Base-by-base conservation (phyloP, 768 basidiomycete species). In the Kwoniella sp. region DNA sequence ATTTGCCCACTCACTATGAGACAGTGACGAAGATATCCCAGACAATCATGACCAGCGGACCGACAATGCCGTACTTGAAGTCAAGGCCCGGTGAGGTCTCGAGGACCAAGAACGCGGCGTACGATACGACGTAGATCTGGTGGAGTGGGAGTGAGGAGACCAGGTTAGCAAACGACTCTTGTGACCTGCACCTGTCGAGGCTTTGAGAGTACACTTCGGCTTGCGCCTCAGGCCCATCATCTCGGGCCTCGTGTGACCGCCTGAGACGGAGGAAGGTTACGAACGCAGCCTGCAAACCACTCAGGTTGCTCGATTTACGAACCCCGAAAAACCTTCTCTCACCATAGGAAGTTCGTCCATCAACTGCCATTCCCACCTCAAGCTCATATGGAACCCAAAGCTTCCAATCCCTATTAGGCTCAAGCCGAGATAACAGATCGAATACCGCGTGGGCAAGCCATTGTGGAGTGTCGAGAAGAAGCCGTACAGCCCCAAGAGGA, bases 261-360 rank as follows among this genome's bases (percentile, higher is more conserved):
- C n/a, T n/a, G n/a, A n/a, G n/a, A n/a, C n/a, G n/a, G n/a, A n/a
- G n/a, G n/a, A n/a, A n/a, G n/a, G n/a, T n/a, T n/a, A n/a, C n/a
- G n/a, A n/a, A n/a, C 22, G 50, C 22, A 0, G 1, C 22, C 8
- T 51, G 50, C 13, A 0, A 4, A 17, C 15, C 22, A 20, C 12
- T 50, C 11, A 22, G 12, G 11, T 22, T 25, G 26, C n/a, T 25
- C 48, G 48, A 50, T 50, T 20, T 50, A 15, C 26, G 1, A 11
- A 20, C 48, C 22, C 22, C 50, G n/a, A n/a, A 41, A 31, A 22
- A 25, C 25, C 0, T 4, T 0, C 0, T 72, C 76, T 70, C 57
- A 78, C 79, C 90, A 92, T 91, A 1, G 90, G 90, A 9, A 92
- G 82, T 75, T 92, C 90, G 71, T 92, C 90, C 37, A 89, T 87